These are phyloP conservation scores for Penicillium brasilianum DNA, from an alignment of 2,329 filamentous ascomycete genomes.

Conservation along the genomic window DNA sequence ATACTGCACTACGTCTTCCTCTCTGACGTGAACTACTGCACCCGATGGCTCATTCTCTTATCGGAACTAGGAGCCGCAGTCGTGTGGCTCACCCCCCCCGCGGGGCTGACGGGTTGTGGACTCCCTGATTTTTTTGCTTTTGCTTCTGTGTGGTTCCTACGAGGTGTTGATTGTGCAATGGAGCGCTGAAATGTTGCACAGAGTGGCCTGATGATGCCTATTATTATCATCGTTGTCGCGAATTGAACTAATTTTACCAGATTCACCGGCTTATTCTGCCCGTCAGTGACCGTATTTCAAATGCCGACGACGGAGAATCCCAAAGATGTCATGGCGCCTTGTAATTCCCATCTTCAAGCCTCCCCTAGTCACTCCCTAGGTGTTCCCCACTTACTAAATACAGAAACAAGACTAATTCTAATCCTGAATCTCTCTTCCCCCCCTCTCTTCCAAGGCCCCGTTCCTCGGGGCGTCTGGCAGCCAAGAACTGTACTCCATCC, in stretches of 20 bases:
- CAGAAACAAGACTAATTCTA: neutral
- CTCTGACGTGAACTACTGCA: conserved; percentile 14
- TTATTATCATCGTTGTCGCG: neutral
- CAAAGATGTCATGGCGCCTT: neutral
- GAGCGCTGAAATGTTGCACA: neutral
- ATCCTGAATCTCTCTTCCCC: too few species aligned
- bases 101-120: conserved; percentile 6
- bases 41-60: neutral
- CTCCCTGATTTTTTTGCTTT: neutral
- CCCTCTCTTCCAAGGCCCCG: too few species aligned
- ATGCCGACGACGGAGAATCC: neutral
- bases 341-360: neutral
- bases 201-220: neutral
- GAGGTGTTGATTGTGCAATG: neutral
- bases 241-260: neutral
- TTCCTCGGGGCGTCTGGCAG: neutral
- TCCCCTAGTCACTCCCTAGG: neutral
- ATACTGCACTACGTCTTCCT: neutral
- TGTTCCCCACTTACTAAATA: conserved; percentile 4
- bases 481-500: neutral
- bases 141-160: neutral
- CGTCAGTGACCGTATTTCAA: neutral
- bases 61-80: conserved; percentile 1
- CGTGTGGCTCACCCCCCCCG: neutral
- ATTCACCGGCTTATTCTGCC: neutral